These are phyloP conservation scores for Teunomyces kruisii DNA, from an alignment of 805 yeast genomes.

Conservation along the genomic window DNA sequence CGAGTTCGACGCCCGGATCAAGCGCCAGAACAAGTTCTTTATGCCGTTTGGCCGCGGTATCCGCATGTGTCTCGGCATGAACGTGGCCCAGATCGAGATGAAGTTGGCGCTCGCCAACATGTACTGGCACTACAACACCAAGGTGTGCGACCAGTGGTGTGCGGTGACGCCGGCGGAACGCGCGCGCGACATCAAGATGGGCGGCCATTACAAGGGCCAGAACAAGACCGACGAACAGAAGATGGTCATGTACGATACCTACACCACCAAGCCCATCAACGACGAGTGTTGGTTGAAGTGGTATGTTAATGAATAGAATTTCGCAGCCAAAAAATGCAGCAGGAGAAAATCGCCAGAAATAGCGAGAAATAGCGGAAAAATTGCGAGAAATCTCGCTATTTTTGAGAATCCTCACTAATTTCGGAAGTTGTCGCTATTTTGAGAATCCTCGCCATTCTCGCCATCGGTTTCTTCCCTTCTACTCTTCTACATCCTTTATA, in stretches of 20 bases:
- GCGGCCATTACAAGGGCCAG: slow-evolving; percentile 11
- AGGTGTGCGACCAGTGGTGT: slow-evolving; percentile 47
- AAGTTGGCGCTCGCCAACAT: slow-evolving; percentile 55
- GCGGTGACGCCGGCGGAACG: slow-evolving; percentile 15
- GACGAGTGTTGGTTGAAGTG: slow-evolving; percentile 55
- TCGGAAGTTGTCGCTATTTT: no score
- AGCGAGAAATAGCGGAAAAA: no score
- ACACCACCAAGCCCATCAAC: slow-evolving; percentile 51
- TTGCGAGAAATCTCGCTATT: no score
- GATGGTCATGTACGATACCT: slow-evolving; percentile 59
- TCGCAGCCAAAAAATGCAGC: slow-evolving; percentile 5
- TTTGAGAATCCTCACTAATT: no score
- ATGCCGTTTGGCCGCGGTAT: slow-evolving; percentile 74
- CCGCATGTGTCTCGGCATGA: slow-evolving; percentile 73
- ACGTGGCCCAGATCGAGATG: slow-evolving; percentile 65
- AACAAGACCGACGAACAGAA: slow-evolving; percentile 40
- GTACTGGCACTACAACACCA: slow-evolving; percentile 47
- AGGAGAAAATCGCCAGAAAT: no score
- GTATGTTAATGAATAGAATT: slow-evolving; percentile 14
- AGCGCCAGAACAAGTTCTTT: slow-evolving; percentile 50
- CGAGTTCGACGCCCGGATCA: slow-evolving; percentile 36
- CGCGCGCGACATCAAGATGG: slow-evolving; percentile 16
- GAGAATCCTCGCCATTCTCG: no score
- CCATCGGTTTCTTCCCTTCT: no score
- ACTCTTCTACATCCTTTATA: no score